phyloP scores from a whole-genome alignment of 768 basidiomycete species.

The Lactifluus piperatus region DNA sequence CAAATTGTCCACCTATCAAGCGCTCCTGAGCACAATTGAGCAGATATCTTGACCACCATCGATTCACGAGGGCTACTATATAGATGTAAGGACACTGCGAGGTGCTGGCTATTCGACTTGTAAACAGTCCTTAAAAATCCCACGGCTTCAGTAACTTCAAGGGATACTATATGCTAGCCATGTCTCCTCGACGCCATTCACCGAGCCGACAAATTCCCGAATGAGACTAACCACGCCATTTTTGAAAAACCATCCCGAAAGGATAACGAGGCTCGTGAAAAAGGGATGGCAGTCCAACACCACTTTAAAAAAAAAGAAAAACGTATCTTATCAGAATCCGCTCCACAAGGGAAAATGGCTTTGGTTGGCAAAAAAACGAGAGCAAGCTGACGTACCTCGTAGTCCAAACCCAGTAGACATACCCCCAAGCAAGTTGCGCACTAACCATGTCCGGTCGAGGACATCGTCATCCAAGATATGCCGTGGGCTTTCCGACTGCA shows the following conservation, averaged over 20 bases:
- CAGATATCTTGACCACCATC: no score
- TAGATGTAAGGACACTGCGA: no score
- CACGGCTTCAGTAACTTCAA: no score
- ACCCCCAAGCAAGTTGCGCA: constrained; percentile 75
- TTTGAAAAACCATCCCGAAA: constrained; percentile 66
- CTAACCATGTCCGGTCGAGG: constrained; percentile 75
- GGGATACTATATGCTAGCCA: constrained; percentile 85
- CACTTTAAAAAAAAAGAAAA: constrained; percentile 38
- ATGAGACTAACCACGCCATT: constrained; percentile 53
- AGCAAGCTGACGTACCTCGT: constrained; percentile 42
- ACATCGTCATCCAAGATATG: constrained; percentile 61
- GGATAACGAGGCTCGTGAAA: constrained; percentile 66
- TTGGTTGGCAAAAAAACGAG: not conserved
- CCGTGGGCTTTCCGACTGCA: constrained; percentile 30
- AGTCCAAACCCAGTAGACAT: constrained; percentile 84
- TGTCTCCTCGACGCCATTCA: constrained; percentile 47
- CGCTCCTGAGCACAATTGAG: no score
- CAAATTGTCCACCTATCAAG: no score
- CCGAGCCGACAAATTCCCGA: constrained; percentile 57
- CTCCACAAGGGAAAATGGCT: not conserved
- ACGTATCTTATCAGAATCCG: not conserved
- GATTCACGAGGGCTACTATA: no score
- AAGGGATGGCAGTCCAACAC: constrained; percentile 69
- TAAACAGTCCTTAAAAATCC: no score
- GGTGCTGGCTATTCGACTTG: no score